Base-by-base conservation (phyloP, 1,284 basidiomycete genomes). In the Prillingera fragicola region DNA sequence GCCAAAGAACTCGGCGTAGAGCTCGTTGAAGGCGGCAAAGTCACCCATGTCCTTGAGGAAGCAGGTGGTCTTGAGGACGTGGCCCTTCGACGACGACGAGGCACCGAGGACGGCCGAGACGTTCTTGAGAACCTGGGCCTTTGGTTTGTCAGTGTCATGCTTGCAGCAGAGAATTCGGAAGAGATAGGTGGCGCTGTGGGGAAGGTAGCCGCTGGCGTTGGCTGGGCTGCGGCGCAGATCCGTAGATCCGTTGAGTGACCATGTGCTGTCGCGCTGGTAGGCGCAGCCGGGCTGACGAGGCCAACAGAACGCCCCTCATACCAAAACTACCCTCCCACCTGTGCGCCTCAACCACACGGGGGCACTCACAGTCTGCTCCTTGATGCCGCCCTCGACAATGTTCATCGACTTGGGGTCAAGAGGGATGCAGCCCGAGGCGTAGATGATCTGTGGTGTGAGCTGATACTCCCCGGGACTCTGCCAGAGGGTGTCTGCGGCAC, bases 31-130 rank as follows among this genome's bases (percentile, higher is more conserved):
- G 42, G 78, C 75, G 12, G 68, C 81, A 70, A 96, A 96, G 72
- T 97, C 86, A 62, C 85, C 77, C 89, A 97, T 94, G 58, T 80
- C 75, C 70, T 94, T 89, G 64, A 97, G 73, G 76, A 96, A 97
- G 35, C 95, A 86, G 22, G 87, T 90, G 21, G 84, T 86, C 74
- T 95, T 94, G 52, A 85, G 80, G 50, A 94, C 81, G 61, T 85
- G 83, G 38, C 80, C 78, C 26, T 86, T 60, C 53, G 82, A 79
- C 14, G 85, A 83, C 15, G 86, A 87, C 43, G 83, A 81, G 3
- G 84, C 90, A 63, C 86, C 81, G 41, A 97, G 78, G 48, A 97
- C 81, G 14, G 81, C 81, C 52, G 81, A 80, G 65, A 97, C 75
- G 75, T 97, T 97, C 67, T 82, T 80, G 59, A 97, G 76, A 9